Evolutionary conservation across 352 stramenopile species (phyloP).

Genomic region (Stramenopiles sp.): DNA sequence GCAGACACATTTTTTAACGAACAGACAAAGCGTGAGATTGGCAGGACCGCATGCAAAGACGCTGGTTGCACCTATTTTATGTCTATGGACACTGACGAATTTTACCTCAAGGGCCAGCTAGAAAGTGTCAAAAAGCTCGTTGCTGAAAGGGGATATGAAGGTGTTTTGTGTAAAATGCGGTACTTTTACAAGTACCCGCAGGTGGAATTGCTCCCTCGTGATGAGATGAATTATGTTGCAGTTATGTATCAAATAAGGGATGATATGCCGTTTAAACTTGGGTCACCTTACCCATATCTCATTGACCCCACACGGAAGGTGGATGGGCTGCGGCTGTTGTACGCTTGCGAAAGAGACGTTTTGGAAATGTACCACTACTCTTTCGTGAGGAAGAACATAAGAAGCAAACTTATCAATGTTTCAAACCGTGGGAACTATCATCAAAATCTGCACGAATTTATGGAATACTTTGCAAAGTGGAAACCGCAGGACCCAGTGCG

Average conservation of each 20-base stretch:
- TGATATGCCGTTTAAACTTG: neutral
- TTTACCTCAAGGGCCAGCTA: neutral
- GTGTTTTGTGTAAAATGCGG: neutral
- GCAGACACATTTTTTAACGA: slow-evolving; percentile 1
- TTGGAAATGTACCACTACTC: neutral
- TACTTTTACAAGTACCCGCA: neutral
- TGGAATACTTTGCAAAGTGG: neutral
- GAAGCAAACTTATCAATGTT: neutral
- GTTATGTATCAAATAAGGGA: slow-evolving; percentile 7
- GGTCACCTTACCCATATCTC: neutral
- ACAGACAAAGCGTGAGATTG: neutral
- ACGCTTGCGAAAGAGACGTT: neutral
- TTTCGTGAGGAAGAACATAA: neutral
- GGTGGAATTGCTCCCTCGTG: neutral
- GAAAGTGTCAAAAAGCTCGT: neutral
- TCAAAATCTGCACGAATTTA: neutral
- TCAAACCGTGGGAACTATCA: neutral
- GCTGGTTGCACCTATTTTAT: neutral
- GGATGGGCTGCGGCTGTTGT: neutral
- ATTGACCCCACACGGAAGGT: neutral
- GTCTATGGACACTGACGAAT: slow-evolving; percentile 2
- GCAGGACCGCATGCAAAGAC: neutral
- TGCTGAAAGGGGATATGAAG: neutral
- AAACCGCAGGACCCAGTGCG: neutral
- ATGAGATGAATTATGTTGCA: neutral